Evolutionary conservation across 345 rosid genomes (phyloP).

Genomic region (Hirschfeldia incana): DNA sequence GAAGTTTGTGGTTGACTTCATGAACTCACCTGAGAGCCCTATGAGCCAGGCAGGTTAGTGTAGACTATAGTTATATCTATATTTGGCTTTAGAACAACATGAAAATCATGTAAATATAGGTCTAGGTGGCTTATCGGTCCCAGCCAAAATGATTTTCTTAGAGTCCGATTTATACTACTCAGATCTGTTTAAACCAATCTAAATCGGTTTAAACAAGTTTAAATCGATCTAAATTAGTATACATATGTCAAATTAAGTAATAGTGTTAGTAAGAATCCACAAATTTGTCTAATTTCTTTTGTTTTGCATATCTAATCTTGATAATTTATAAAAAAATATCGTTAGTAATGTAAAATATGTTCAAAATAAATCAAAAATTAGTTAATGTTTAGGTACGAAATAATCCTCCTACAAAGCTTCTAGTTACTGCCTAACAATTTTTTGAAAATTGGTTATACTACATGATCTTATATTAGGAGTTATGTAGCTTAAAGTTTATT

Average conservation of each 20-base stretch:
- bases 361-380: too few relatives aligned
- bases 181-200: background rate
- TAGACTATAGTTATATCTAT: background rate
- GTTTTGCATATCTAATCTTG: background rate
- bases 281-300: background rate
- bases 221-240: background rate
- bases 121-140: background rate
- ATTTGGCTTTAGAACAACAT: background rate
- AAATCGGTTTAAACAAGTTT: too few relatives aligned
- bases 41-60: slow-evolving; percentile 53
- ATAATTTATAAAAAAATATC: too few relatives aligned
- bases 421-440: background rate
- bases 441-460: background rate
- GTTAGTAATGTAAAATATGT: background rate
- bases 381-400: background rate
- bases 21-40: slow-evolving; percentile 73
- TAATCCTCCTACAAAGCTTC: background rate
- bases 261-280: background rate
- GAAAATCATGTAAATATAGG: background rate
- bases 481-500: background rate
- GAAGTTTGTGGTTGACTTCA: slow-evolving; percentile 77
- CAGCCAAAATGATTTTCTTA: background rate
- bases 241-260: background rate
- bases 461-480: background rate
- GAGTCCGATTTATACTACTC: background rate